Percentiles rank a stretch among this genome's conserved stretches.
Conservation (phyloP, 2,329 filamentous ascomycete species). For the Phaeosphaeria sp. region DNA sequence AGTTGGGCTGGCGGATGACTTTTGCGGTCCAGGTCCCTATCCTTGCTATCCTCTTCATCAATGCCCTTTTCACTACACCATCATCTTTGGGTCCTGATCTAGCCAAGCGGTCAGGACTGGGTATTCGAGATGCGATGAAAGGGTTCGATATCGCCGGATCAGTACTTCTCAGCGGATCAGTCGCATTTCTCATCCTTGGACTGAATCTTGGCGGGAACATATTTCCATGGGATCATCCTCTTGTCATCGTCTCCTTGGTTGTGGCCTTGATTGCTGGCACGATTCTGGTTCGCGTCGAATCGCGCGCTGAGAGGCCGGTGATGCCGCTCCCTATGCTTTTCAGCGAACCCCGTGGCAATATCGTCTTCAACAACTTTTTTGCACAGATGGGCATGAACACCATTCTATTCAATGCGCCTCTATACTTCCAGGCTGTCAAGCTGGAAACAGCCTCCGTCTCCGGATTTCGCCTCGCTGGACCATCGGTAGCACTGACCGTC, state of each 20-base stretch:
- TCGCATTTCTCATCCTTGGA: conserved; percentile 58
- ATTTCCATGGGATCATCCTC: conserved; percentile 58
- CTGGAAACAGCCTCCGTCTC: conserved; percentile 71
- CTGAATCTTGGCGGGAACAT: conserved; percentile 62
- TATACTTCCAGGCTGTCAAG: conserved; percentile 66
- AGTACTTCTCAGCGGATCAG: conserved; percentile 53
- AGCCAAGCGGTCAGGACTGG: conserved; percentile 50
- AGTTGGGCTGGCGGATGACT: conserved; percentile 76
- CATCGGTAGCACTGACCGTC: conserved; percentile 59
- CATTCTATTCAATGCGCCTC: conserved; percentile 73
- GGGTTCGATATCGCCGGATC: conserved; percentile 60
- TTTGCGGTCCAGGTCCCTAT: conserved; percentile 62
- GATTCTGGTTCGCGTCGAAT: conserved; percentile 53
- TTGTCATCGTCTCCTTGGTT: conserved; percentile 57
- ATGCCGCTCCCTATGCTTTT: conserved; percentile 59
- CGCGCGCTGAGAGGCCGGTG: conserved; percentile 50
- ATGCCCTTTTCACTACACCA: conserved; percentile 54
- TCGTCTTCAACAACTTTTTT: conserved; percentile 62
- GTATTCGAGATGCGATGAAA: conserved; percentile 52
- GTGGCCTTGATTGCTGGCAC: conserved; percentile 48
- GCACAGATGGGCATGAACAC: conserved; percentile 58
- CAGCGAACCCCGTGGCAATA: conserved; percentile 54
- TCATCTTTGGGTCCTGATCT: conserved; percentile 54
- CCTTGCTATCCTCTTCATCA: conserved; percentile 54
- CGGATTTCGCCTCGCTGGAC: conserved; percentile 73